Evolutionary conservation across 2,329 filamentous ascomycete species (phyloP), one percentile per base, ranked within the genome.

Genomic region (Paecilomyces formosus): DNA sequence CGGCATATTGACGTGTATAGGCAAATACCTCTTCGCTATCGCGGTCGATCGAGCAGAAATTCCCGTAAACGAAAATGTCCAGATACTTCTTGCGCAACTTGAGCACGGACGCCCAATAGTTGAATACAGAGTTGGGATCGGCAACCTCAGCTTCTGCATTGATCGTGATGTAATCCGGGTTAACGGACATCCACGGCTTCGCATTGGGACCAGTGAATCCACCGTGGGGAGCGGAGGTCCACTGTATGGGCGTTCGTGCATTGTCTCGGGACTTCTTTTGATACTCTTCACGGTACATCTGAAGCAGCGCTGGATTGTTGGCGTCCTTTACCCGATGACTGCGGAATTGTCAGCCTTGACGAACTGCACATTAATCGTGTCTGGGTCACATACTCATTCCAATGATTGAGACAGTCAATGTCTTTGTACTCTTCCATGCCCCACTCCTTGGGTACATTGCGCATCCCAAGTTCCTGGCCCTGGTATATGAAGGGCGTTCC

Each of bases 221-320:
- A 0, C 78, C 87, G 60, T 90, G 81, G 0, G 74, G 66, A 1
- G 73, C 76, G n/a, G 72, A 66, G 61, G 85, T 79, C 88, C 88
- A 92, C 67, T 90, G 87, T 72, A 92, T 86, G 0, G 88, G 88
- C 0, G 86, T 85, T 53, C 88, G 80, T 7, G 84, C 85, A 70
- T 92, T 88, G 71, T 92, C 88, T 22, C 88, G 71, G 0, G 73
- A 74, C 55, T 75, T 75, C 56, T 73, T 74, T 57, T 73, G 73
- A 56, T 75, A 74, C 58, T 75, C 71, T 31, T 65, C 60, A 3
- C 66, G 65, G 33, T 70, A 70, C 39, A 64, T 66, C 15, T 64
- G 57, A 28, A 73, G 71, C 1, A 68, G 63, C 50, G 66, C 64
- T 1, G 59, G 62, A 61, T 74, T 69, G 33, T 62, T 60, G 26